Evolutionary conservation across 495 filamentous ascomycete species (phyloP).

Genomic region (Bathelium albidoporum): DNA sequence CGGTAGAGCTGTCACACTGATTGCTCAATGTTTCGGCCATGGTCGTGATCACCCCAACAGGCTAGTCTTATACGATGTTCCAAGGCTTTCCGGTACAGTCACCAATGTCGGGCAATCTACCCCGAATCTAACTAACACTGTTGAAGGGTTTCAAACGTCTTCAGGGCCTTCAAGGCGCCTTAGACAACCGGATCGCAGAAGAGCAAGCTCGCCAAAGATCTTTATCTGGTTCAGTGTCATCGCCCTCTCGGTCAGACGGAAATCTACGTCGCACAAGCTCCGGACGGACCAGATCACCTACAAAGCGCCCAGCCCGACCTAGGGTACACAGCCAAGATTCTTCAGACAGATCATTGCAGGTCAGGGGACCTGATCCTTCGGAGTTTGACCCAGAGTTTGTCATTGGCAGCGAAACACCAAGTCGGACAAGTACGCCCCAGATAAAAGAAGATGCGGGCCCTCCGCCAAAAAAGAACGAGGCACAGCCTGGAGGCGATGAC

Average conservation of each 20-base stretch:
- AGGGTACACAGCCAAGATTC: constrained; percentile 34
- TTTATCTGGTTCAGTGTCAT: constrained; percentile 37
- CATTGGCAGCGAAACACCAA: constrained; percentile 38
- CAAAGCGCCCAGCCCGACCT: constrained; percentile 23
- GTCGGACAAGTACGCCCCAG: constrained; percentile 44
- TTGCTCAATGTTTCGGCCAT: background rate
- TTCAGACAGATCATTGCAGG: constrained; percentile 41
- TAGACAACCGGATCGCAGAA: constrained; percentile 72
- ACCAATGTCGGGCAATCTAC: background rate
- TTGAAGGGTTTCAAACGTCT: constrained; percentile 47
- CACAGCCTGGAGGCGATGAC: background rate
- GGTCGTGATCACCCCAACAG: background rate
- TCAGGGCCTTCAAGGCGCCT: constrained; percentile 43
- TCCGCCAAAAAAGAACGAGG: constrained; percentile 2
- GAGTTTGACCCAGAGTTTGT: constrained; percentile 77
- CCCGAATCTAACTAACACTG: background rate
- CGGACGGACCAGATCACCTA: constrained; percentile 22
- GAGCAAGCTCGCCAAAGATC: constrained; percentile 71
- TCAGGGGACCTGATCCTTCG: constrained; percentile 62
- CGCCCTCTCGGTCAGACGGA: constrained; percentile 25
- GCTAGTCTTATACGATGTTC: background rate
- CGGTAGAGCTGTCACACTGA: background rate
- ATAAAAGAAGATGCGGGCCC: constrained; percentile 12
- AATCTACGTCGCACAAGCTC: constrained; percentile 35
- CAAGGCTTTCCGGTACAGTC: constrained; percentile 1